Base-by-base conservation (phyloP, 2,329 filamentous ascomycete species). In the Colletotrichum truncatum region DNA sequence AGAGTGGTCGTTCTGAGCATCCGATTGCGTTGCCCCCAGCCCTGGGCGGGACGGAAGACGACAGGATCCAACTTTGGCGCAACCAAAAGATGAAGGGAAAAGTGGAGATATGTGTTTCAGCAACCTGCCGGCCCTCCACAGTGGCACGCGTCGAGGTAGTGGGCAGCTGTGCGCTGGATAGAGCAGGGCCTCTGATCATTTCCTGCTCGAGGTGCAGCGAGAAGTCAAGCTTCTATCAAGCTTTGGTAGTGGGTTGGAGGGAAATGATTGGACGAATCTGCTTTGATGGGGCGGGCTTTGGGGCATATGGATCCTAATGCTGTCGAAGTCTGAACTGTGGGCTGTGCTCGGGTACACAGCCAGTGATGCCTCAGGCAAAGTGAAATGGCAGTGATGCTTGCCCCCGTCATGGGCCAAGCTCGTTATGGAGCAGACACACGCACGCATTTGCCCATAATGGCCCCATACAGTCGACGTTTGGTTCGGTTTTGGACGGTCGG, bases 191-290 rank as follows among this genome's bases (percentile, higher is more conserved):
- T 66, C 63, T 62, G 63, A 66, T 63, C 57, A 62, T 62, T 66
- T 49, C 63, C 57, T 55, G 49, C 63, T 63, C 28, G 49, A 39
- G 57, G 38, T 26, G 43, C 41, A 65, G 12, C 36, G 23, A 49
- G 43, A 45, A 56, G 63, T 63, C 57, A 66, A 66, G 63, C 49
- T 57, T 66, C 63, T 49, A 62, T 66, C 63, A 62, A 66, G 63
- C 63, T 66, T 66, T 62, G 54, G 43, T 51, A 43, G 58, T 32
- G 34, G 49, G 16, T 32, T 63, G 43, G 36, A 45, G n/a, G 10
- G 6, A n/a, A n/a, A 14, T 51, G 34, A 63, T 66, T 66, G 63
- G 63, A 66, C 9, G 63, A 38, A 28, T 14, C 18, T 3, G 26
- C 34, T 34, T 26, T 2, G 30, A 16, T 18, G 61, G 61, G 46